phyloP scores from a whole-genome alignment of 169 alveolate genomes.

The Plasmodium ovale region DNA sequence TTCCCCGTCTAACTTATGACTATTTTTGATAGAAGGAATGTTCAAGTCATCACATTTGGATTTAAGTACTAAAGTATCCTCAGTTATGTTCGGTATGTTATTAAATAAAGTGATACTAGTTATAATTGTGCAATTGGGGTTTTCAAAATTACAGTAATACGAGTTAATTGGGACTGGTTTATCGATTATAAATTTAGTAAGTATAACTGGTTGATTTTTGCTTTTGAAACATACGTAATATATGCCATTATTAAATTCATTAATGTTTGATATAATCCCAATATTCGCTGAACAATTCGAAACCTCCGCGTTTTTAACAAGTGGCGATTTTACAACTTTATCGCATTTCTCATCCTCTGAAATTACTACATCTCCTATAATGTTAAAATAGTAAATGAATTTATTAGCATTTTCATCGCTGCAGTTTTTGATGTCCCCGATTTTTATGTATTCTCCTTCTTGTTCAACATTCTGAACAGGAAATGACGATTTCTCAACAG shows the following conservation, averaged over 20 bases:
- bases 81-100: slow-evolving; percentile 7
- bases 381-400: slow-evolving; percentile 20
- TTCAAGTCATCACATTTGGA: slow-evolving; percentile 10
- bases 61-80: slow-evolving; percentile 47
- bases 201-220: slow-evolving; percentile 21
- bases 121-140: slow-evolving; percentile 14
- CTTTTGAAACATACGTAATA: slow-evolving; percentile 41
- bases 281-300: slow-evolving; percentile 21
- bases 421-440: slow-evolving; percentile 27
- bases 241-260: slow-evolving; percentile 26
- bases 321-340: slow-evolving; percentile 13
- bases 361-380: slow-evolving; percentile 17
- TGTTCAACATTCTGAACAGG: slow-evolving; percentile 17
- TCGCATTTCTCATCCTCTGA: slow-evolving; percentile 55
- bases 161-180: slow-evolving; percentile 22
- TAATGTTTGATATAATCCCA: slow-evolving; percentile 13
- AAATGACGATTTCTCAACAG: slow-evolving; percentile 2
- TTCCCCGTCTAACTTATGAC: slow-evolving; percentile 11
- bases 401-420: slow-evolving; percentile 10
- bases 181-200: slow-evolving; percentile 11
- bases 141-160: slow-evolving; percentile 40
- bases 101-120: slow-evolving; percentile 17
- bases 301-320: slow-evolving; percentile 23
- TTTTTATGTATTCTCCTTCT: slow-evolving; percentile 21
- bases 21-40: slow-evolving; percentile 9